Conservation (phyloP, 225 moss, liverwort and hornwort species). For the Anthoceros angustus region DNA sequence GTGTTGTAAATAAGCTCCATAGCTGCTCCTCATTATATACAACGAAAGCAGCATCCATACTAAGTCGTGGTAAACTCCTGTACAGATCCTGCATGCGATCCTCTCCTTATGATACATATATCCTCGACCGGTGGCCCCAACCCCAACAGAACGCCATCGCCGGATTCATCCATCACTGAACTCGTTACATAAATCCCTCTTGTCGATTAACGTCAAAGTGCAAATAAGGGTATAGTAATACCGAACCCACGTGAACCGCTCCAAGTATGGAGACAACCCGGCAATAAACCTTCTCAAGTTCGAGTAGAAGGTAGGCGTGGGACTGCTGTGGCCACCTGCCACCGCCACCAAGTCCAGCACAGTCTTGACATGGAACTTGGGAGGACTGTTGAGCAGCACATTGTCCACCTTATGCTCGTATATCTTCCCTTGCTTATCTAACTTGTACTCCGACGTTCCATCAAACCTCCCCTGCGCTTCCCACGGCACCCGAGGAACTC, state of each 20-base stretch:
- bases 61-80: too few species aligned
- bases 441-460: conserved; percentile 84
- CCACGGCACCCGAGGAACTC: conserved; percentile 92
- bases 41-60: too few species aligned
- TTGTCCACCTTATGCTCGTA: conserved; percentile 94
- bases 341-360: conserved; percentile 68
- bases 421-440: conserved; percentile 89
- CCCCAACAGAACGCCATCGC: background rate
- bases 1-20: too few species aligned
- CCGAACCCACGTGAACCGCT: conserved; percentile 87
- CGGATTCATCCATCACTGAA: background rate
- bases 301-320: conserved; percentile 76
- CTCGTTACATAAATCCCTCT: conserved; percentile 25
- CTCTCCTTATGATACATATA: background rate
- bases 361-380: conserved; percentile 52
- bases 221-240: conserved; percentile 85
- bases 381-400: conserved; percentile 65
- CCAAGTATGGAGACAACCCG: conserved; percentile 42
- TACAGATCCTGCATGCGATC: background rate
- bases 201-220: conserved; percentile 47
- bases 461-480: conserved; percentile 95
- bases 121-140: background rate
- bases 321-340: conserved; percentile 56
- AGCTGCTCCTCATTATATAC: too few species aligned
- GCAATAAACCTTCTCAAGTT: conserved; percentile 22